phyloP scores from a whole-genome alignment of 1,284 basidiomycete genomes.

The Cutaneotrichosporon cutaneum region DNA sequence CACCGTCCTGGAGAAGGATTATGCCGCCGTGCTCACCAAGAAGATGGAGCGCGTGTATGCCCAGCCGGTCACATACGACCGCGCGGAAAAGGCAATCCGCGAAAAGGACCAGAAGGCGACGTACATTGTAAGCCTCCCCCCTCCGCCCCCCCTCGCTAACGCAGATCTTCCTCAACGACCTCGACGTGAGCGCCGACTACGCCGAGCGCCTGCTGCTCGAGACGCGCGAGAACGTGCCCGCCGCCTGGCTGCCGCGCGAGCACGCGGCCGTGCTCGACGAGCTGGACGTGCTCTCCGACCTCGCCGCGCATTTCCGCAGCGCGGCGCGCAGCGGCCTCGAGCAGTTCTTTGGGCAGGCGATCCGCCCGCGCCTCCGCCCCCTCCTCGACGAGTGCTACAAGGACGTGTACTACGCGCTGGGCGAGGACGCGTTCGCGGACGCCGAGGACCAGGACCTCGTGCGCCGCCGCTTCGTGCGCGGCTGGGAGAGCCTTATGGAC shows the following conservation, averaged over 20 bases:
- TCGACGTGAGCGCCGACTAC: constrained; percentile 82
- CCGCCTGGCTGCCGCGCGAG: constrained; percentile 69
- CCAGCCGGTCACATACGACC: constrained; percentile 50
- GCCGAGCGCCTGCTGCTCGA: constrained; percentile 77
- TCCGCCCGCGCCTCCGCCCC: constrained; percentile 77
- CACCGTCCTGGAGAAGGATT: constrained; percentile 76
- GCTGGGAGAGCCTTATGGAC: constrained; percentile 79
- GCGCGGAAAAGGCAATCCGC: constrained; percentile 62
- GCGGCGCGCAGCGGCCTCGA: constrained; percentile 80
- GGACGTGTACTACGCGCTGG: constrained; percentile 80
- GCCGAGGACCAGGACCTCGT: constrained; percentile 84
- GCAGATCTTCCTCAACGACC: constrained; percentile 81
- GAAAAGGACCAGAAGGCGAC: constrained; percentile 73
- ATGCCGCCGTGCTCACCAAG: constrained; percentile 69
- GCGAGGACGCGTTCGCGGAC: constrained; percentile 79
- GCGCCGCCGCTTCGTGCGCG: constrained; percentile 77
- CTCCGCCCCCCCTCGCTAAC: constrained; percentile 4
- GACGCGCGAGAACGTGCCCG: constrained; percentile 60
- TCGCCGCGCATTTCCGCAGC: constrained; percentile 65
- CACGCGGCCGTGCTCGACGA: constrained; percentile 47
- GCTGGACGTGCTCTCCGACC: constrained; percentile 36
- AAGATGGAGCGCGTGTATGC: constrained; percentile 84
- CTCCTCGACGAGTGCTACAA: constrained; percentile 84
- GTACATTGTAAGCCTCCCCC: constrained; percentile 67
- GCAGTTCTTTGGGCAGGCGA: constrained; percentile 88